phyloP scores from a whole-genome alignment of 345 rosid genomes.

The Cardiospermum halicacabum region DNA sequence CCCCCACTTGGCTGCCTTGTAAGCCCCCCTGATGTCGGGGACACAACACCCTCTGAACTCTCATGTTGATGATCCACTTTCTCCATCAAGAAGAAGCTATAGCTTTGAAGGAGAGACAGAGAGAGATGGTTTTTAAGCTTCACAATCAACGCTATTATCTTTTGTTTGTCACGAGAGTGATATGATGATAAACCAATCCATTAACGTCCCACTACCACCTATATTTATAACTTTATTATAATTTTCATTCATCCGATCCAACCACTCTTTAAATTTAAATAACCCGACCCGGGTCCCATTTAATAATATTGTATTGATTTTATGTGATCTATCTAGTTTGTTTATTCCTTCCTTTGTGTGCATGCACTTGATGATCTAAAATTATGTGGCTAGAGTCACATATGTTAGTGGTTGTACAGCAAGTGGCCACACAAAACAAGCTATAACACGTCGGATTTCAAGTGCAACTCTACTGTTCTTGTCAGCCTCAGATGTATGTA shows the following conservation, averaged over 20 bases:
- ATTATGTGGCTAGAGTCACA: no score
- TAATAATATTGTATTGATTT: neutral
- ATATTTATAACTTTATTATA: constrained; percentile 19
- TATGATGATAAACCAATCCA: constrained; percentile 23
- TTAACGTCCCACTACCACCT: constrained; percentile 26
- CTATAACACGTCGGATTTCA: no score
- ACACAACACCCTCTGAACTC: constrained; percentile 8
- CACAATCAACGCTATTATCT: neutral
- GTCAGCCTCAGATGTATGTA: no score
- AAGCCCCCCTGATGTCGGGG: constrained; percentile 21
- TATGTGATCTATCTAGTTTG: neutral
- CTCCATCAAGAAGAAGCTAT: no score
- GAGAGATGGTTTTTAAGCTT: neutral
- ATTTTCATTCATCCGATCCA: constrained; percentile 27
- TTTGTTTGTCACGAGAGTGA: constrained; percentile 25
- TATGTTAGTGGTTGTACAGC: no score
- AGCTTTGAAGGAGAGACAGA: neutral
- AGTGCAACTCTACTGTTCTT: no score
- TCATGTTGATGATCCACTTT: constrained; percentile 35
- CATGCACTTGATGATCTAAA: constrained; percentile 24
- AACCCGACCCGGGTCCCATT: constrained; percentile 4
- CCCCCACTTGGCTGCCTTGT: constrained; percentile 54
- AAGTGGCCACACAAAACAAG: no score
- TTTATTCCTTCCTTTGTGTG: constrained; percentile 7
- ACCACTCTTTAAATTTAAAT: constrained; percentile 22